Evolutionary conservation across 139 green algal genomes (phyloP), one percentile per base, ranked within the genome.

Genomic region (Astrephomene gubernaculifera): DNA sequence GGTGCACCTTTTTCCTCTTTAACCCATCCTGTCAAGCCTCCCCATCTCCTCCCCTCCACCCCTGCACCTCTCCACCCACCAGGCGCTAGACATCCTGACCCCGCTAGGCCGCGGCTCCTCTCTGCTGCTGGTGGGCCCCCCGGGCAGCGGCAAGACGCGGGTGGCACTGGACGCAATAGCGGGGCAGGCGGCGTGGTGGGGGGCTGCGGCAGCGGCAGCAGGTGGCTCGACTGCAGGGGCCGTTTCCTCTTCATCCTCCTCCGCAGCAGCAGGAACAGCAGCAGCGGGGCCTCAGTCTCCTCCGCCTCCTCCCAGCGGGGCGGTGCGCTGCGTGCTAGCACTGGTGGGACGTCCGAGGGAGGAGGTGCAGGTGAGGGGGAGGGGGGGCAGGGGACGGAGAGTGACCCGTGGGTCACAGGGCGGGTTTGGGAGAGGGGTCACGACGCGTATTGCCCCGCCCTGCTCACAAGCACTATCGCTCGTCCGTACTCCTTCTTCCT

Each of bases 41-140:
- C n/a, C n/a, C n/a, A n/a, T 3, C 31, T 22, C 4, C 31, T 22
- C 31, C 64, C 19, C 67, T 33, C 5, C 36, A 43, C 36, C 67
- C 6, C 36, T 12, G 4, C 67, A 17, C 19, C 36, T 24, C 25
- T 22, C 21, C 2, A 7, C 68, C 4, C 38, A 3, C 24, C 89
- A 96, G 92, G 95, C 86, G 1, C 35, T 98, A 38, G 95, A 98
- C 81, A 89, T 93, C 21, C 83, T 98, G 24, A 98, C 95, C 1
- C 96, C 95, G 0, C 82, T 98, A 43, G 96, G 95, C 1, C 89
- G 93, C n/a, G 96, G 96, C 17, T 90, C 95, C 52, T 92, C 89
- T 2, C 89, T 96, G 88, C 91, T 97, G 67, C 57, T 98, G 17
- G 89, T 94, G 10, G 94, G 95, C 1, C 88, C 88, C 14, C 33